These are phyloP conservation scores for Fragaria iinumae DNA, from an alignment of 306 rosid genomes.

Conservation along the genomic window DNA sequence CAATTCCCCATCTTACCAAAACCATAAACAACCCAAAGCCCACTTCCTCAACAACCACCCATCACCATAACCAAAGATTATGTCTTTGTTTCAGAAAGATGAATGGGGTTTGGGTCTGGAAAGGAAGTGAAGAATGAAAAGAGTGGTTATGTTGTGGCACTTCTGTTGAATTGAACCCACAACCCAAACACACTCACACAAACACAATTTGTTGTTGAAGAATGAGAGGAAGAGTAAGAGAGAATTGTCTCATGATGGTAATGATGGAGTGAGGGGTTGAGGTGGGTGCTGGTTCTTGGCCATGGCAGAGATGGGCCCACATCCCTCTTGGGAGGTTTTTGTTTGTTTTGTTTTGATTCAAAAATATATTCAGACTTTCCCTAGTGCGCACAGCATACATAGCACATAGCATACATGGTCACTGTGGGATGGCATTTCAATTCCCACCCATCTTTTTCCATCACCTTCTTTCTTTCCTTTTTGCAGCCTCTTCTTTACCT, in stretches of 20 bases:
- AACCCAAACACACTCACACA: background rate
- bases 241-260: constrained; percentile 47
- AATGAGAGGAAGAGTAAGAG: constrained; percentile 31
- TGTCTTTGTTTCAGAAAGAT: constrained; percentile 22
- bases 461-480: constrained; percentile 15
- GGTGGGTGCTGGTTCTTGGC: constrained; percentile 43
- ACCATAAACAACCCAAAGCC: constrained; percentile 27
- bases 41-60: constrained; percentile 39
- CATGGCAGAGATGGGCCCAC: constrained; percentile 65
- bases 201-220: constrained; percentile 16
- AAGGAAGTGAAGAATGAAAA: background rate
- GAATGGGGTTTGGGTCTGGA: constrained; percentile 11
- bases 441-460: constrained; percentile 48
- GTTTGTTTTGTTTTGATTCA: constrained; percentile 33
- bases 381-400: constrained; percentile 41
- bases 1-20: constrained; percentile 80
- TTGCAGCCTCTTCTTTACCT: background rate
- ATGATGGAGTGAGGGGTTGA: constrained; percentile 53
- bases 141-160: background rate
- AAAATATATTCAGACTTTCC: constrained; percentile 33
- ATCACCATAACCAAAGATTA: constrained; percentile 34
- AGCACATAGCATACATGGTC: background rate
- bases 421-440: constrained; percentile 10
- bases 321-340: background rate
- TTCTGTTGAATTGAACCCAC: constrained; percentile 3